Evolutionary conservation across 1,139 yeast genomes (phyloP), one percentile per base, ranked within the genome.

Genomic region (Pichia sp.): DNA sequence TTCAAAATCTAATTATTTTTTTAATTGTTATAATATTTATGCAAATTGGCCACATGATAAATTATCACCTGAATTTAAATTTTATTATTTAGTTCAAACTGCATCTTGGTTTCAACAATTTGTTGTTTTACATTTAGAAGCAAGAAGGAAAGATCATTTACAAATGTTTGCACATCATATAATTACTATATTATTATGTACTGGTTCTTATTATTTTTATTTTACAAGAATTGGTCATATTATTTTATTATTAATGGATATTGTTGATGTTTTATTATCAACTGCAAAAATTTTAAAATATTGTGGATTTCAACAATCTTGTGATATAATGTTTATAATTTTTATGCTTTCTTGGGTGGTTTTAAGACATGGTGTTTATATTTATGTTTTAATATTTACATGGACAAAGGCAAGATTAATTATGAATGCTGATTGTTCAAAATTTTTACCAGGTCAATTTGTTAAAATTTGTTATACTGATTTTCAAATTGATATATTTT

Each of bases 101-200:
- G 82, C 86, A 8, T 79, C 77, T 55, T 89, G 95, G 95, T 59
- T 87, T 51, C 89, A 85, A 56, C 95, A 87, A 63, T 71, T 87
- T 26, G 74, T 84, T 54, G 87, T 83, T 22, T 68, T 89, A 50
- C 79, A 87, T 63, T 66, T 87, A 44, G 97, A 89, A 65, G 80
- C 78, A 51, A 76, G 72, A 52, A 77, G 97, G 55, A 87, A 87
- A 61, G 97, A 89, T 62, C 82, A 86, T 62, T 65, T 67, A 55
- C 96, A 87, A 63, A 89, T 89, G 97, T 78, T 87, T 59, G 69
- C 82, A 41, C 97, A 89, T 62, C 97, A 89, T 64, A 79, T 89
- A 44, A 81, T 89, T 46, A 89, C 97, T 1, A 74, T 82, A 56
- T 56, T 71, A 29, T 71, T 89, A 49, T 73, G 85, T 37, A 64